Base-by-base conservation (phyloP, 148 eudicot species). In the Rhododendron kiyosumense region DNA sequence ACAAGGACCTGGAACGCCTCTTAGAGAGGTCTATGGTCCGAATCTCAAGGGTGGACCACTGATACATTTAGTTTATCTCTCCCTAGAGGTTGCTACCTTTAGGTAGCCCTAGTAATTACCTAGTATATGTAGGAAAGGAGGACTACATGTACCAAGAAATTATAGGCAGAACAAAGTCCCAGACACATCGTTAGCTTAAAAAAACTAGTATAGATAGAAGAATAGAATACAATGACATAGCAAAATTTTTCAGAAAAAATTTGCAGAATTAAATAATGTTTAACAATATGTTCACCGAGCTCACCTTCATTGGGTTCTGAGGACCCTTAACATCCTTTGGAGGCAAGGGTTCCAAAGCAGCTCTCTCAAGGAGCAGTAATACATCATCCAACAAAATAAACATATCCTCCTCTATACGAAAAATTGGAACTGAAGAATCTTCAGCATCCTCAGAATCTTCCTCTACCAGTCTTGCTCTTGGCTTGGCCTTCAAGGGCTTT, bases 261-360 rank as follows among this genome's bases (percentile, higher is more conserved):
- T 82, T 22, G 22, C n/a, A 59, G 4, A 7, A 65, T 36, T 36
- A 36, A 36, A 36, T 36, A 36, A 36, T 36, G 2, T 36, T 36
- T 2, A 36, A 36, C 38, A 36, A 36, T 36, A 36, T 36, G 3
- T 2, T 36, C 38, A 36, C 38, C 38, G 0, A 36, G 38, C 15
- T 45, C 80, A 92, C 99, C 95, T 96, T 94, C 32, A 92, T 92
- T 86, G 94, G 98, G 88, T 96, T 94, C 87, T 94, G 96, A 82
- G 96, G 97, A 87, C 95, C 98, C 86, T 94, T 96, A 54, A 94
- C 98, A 89, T 96, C 98, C 88, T 95, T 96, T 20, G 96, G 95
- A 75, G 8, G 45, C 45, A 41, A 41, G 7, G 45, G 45, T 41
- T 41, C 45, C 45, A 41, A 41, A 7, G 7, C 8, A 0, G 45